These are phyloP conservation scores for Knufia petricola DNA, from an alignment of 2,329 filamentous ascomycete genomes.

Conservation along the genomic window DNA sequence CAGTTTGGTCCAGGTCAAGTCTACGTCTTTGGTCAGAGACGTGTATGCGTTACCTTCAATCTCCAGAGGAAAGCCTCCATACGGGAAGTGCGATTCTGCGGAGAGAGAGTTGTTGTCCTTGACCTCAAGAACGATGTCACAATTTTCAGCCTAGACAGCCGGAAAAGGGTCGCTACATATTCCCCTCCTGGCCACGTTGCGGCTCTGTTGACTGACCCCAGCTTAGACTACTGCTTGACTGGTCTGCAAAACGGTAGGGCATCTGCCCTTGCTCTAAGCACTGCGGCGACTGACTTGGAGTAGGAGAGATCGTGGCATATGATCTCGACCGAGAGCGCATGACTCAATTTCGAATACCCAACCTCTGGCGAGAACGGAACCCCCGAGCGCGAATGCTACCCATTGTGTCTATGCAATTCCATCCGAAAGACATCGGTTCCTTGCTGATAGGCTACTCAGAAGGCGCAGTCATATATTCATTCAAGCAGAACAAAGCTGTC, in stretches of 20 bases:
- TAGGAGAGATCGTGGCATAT: conserved; percentile 77
- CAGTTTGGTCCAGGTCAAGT: conserved; percentile 79
- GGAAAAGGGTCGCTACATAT: conserved; percentile 56
- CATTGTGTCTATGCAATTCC: conserved; percentile 70
- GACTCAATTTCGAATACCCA: conserved; percentile 71
- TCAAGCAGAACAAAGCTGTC: conserved; percentile 75
- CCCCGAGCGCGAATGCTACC: conserved; percentile 54
- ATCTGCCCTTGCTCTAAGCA: background rate
- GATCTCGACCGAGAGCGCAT: conserved; percentile 75
- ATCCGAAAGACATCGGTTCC: conserved; percentile 85
- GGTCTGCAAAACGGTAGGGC: conserved; percentile 59
- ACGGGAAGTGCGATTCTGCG: conserved; percentile 70
- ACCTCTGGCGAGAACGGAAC: conserved; percentile 71
- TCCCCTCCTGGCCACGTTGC: conserved; percentile 68
- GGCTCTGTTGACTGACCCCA: conserved; percentile 70
- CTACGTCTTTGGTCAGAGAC: conserved; percentile 74
- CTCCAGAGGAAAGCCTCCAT: conserved; percentile 66
- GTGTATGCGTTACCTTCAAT: conserved; percentile 66
- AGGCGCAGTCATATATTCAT: conserved; percentile 82
- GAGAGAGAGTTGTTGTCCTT: conserved; percentile 72
- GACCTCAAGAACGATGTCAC: conserved; percentile 78
- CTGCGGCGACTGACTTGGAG: conserved; percentile 10
- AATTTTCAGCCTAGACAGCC: conserved; percentile 70
- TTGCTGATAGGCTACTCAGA: conserved; percentile 83
- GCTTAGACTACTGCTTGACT: conserved; percentile 85